phyloP scores from a whole-genome alignment of 306 rosid species.

The Mimosa pudica region DNA sequence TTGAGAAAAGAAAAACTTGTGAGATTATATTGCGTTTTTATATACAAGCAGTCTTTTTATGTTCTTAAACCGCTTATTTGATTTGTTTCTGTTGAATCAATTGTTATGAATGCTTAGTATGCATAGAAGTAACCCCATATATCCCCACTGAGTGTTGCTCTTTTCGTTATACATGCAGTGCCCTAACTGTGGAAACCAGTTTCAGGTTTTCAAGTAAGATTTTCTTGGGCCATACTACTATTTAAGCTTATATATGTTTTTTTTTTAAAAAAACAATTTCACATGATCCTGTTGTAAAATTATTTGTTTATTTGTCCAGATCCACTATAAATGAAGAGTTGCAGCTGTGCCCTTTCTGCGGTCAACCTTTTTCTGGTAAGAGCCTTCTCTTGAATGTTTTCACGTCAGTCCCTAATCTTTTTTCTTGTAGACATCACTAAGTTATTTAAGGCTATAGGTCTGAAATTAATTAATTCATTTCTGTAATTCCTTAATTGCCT shows the following conservation, averaged over 20 bases:
- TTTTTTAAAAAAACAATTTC: neutral
- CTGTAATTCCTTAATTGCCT: neutral
- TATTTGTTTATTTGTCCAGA: constrained; percentile 46
- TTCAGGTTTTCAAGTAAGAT: constrained; percentile 96
- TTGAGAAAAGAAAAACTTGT: neutral
- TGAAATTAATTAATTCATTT: constrained; percentile 17
- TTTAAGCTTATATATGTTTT: constrained; percentile 27
- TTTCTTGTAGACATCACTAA: neutral
- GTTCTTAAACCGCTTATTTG: constrained; percentile 7
- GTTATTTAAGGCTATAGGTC: constrained; percentile 11
- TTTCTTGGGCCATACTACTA: constrained; percentile 1
- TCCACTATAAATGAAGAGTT: constrained; percentile 74
- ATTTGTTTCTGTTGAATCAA: neutral
- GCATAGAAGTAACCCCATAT: neutral
- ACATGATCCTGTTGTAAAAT: neutral
- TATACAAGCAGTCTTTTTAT: neutral
- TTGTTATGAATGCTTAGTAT: constrained; percentile 4
- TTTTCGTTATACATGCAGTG: constrained; percentile 66
- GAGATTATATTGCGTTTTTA: too few relatives aligned
- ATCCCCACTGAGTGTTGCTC: constrained; percentile 25
- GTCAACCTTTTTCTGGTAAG: constrained; percentile 91
- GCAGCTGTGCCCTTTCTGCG: constrained; percentile 91
- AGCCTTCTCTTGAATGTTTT: neutral
- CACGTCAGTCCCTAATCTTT: neutral
- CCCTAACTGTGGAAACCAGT: constrained; percentile 92